Conservation (phyloP, 2,329 filamentous ascomycete genomes). For the Fusarium sp. region DNA sequence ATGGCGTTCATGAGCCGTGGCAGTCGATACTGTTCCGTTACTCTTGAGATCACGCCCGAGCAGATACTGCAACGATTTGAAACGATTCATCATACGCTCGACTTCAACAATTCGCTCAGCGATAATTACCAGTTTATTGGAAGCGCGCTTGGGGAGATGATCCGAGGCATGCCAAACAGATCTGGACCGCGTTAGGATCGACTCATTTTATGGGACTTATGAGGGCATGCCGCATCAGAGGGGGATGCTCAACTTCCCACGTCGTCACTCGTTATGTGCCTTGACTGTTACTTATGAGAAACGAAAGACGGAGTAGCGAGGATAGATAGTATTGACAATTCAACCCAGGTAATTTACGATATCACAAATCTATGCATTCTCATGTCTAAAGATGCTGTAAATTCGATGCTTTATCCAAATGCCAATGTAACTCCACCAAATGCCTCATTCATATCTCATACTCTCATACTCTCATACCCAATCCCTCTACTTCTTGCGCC, state of each 20-base stretch:
- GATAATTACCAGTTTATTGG: no score
- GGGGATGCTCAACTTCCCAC: no score
- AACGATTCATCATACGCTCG: neutral
- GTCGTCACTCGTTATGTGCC: neutral
- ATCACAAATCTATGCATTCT: neutral
- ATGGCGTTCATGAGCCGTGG: neutral
- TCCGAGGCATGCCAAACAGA: no score
- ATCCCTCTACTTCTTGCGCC: neutral
- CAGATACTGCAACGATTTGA: neutral
- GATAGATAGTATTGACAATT: neutral
- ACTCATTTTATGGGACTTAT: neutral
- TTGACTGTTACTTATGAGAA: neutral
- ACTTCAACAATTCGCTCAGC: no score
- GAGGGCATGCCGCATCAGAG: neutral
- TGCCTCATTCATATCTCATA: slow-evolving; percentile 18
- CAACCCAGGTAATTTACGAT: no score
- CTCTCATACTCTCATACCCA: slow-evolving; percentile 11
- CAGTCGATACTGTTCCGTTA: neutral
- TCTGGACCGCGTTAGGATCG: no score
- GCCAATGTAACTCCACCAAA: slow-evolving; percentile 14
- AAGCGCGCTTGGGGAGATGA: no score
- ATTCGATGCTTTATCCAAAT: slow-evolving; percentile 1
- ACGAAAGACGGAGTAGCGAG: neutral
- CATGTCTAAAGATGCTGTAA: neutral
- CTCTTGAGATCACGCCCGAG: rapidly evolving